Evolutionary conservation across 1,139 yeast genomes (phyloP).

Genomic region (Pichia terricola): DNA sequence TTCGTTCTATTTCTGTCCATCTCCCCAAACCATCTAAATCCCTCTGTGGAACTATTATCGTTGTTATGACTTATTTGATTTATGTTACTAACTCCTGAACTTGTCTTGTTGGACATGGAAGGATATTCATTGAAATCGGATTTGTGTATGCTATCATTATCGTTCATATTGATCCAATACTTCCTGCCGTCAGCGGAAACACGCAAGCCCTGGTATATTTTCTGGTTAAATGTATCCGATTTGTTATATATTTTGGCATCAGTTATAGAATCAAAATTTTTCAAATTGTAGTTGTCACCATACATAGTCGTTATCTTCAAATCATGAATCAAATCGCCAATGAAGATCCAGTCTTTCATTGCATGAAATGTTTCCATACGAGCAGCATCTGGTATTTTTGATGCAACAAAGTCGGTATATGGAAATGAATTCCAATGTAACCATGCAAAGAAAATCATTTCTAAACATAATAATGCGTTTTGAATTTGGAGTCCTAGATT

Average conservation of each 20-base stretch:
- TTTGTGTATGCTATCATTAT: neutral
- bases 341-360: conserved; percentile 65
- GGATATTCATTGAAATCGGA: neutral
- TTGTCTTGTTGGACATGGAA: neutral
- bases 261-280: conserved; percentile 78
- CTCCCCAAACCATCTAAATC: neutral
- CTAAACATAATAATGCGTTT: conserved; percentile 73
- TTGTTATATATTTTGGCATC: conserved; percentile 18
- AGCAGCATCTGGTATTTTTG: conserved; percentile 55
- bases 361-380: conserved; percentile 55
- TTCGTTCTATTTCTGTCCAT: neutral
- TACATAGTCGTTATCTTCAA: conserved; percentile 59
- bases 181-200: conserved; percentile 73
- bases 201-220: conserved; percentile 77
- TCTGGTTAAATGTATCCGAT: conserved; percentile 24
- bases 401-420: conserved; percentile 58
- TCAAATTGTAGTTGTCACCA: conserved; percentile 73
- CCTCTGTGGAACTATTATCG: neutral
- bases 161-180: conserved; percentile 61
- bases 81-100: neutral
- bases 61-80: too few relatives aligned
- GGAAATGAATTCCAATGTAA: conserved; percentile 86
- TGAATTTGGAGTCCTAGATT: conserved; percentile 31
- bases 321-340: conserved; percentile 68
- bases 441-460: conserved; percentile 75